Evolutionary conservation across 139 green algal species (phyloP).

Genomic region (Eudorina sp.): DNA sequence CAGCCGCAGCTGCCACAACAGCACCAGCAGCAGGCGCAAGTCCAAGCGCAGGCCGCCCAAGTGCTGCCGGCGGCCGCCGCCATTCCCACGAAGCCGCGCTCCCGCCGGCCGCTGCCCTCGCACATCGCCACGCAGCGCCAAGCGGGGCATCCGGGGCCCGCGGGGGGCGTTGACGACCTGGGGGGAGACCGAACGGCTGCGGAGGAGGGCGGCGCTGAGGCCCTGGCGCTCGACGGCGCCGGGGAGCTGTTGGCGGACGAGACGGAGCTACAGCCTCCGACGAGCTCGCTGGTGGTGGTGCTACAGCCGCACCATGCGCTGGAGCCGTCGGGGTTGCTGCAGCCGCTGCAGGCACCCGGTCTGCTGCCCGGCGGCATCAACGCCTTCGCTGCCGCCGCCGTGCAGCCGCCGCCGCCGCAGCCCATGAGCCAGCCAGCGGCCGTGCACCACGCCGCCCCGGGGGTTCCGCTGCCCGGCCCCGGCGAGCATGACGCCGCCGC

Average conservation of each 20-base stretch:
- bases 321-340: neutral
- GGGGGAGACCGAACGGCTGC: neutral
- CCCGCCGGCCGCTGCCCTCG: neutral
- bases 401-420: neutral
- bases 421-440: neutral
- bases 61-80: no score
- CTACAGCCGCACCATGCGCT: neutral
- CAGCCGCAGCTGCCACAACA: neutral
- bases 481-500: neutral
- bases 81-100: conserved; percentile 8
- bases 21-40: neutral
- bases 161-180: neutral
- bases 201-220: neutral
- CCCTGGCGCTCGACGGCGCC: neutral
- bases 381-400: neutral
- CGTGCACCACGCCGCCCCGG: no score
- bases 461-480: neutral
- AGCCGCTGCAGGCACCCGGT: neutral
- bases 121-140: conserved; percentile 34
- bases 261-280: neutral
- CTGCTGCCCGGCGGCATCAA: neutral
- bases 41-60: no score
- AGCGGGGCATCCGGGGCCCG: neutral
- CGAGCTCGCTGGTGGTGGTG: conserved; percentile 4
- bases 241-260: conserved; percentile 22